Percentiles rank a stretch among this genome's conserved stretches.
phyloP scores from a whole-genome alignment of 352 stramenopile genomes.

The Phytopythium vexans region DNA sequence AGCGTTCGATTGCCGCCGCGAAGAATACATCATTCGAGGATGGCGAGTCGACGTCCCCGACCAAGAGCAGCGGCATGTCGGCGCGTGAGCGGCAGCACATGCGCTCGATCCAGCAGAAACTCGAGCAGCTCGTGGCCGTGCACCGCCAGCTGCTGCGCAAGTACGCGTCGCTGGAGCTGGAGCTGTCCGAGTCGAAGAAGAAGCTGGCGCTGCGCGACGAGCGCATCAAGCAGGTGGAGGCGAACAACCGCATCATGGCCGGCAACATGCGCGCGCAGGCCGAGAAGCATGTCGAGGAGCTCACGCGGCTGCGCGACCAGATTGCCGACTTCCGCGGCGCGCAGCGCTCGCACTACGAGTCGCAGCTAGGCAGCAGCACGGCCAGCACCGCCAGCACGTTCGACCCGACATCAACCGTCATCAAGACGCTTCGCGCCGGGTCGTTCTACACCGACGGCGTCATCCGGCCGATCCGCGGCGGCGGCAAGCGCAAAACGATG shows the following conservation, averaged over 20 bases:
- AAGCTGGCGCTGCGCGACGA: slow-evolving; percentile 88
- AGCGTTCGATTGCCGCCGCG: slow-evolving; percentile 27
- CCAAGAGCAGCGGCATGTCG: slow-evolving; percentile 55
- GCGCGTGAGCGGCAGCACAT: slow-evolving; percentile 83
- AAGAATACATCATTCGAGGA: neutral
- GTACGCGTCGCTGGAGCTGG: slow-evolving; percentile 87
- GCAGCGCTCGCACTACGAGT: slow-evolving; percentile 75
- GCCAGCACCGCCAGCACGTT: slow-evolving; percentile 20
- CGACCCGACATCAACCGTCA: slow-evolving; percentile 24
- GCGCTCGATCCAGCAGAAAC: slow-evolving; percentile 88
- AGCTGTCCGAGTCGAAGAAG: slow-evolving; percentile 86
- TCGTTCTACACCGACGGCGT: slow-evolving; percentile 67
- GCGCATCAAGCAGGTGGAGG: slow-evolving; percentile 88
- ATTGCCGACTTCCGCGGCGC: slow-evolving; percentile 80
- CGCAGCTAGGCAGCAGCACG: slow-evolving; percentile 50
- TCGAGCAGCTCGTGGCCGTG: slow-evolving; percentile 89
- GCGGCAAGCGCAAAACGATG: slow-evolving; percentile 58
- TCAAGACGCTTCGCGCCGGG: slow-evolving; percentile 66
- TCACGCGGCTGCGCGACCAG: slow-evolving; percentile 82
- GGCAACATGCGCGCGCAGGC: slow-evolving; percentile 87
- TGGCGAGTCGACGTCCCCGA: slow-evolving; percentile 25
- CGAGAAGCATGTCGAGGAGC: slow-evolving; percentile 86
- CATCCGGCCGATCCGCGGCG: slow-evolving; percentile 72
- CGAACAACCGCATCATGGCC: slow-evolving; percentile 84
- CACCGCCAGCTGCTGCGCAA: slow-evolving; percentile 89